Percentiles rank a stretch among this genome's conserved stretches.
phyloP scores from a whole-genome alignment of 306 rosid species.

The Prinsepia uniflora region DNA sequence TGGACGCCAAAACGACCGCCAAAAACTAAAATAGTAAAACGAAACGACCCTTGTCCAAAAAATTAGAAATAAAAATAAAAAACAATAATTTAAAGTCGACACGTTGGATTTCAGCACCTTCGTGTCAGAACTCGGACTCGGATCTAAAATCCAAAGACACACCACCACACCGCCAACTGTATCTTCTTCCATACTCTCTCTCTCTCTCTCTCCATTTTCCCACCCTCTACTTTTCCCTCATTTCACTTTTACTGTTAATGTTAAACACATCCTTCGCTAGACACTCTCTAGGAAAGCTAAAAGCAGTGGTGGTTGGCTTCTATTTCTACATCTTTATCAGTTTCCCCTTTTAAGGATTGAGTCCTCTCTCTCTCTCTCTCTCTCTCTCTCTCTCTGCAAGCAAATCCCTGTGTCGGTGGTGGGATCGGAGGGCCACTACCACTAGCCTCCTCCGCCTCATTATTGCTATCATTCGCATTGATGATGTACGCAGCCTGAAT shows the following conservation, averaged over 20 bases:
- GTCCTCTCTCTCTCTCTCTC: neutral
- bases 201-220: slow-evolving; percentile 2
- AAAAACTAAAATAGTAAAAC: too few species aligned
- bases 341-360: neutral
- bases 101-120: neutral
- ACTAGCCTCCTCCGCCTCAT: too few species aligned
- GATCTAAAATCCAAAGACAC: neutral
- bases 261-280: slow-evolving; percentile 18
- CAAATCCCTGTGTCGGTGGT: slow-evolving; percentile 14
- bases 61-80: slow-evolving; percentile 8
- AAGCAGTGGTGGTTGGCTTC: slow-evolving; percentile 16
- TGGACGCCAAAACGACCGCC: slow-evolving; percentile 35
- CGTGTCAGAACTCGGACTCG: neutral
- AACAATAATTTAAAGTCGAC: slow-evolving; percentile 18
- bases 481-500: too few species aligned
- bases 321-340: slow-evolving; percentile 7
- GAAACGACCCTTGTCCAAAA: neutral
- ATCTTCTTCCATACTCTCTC: neutral
- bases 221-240: slow-evolving; percentile 37
- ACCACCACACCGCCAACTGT: neutral
- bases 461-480: too few species aligned
- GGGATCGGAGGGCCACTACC: slow-evolving; percentile 20
- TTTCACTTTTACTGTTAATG: slow-evolving; percentile 39
- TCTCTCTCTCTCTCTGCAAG: neutral
- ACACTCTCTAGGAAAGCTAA: slow-evolving; percentile 10